phyloP scores from a whole-genome alignment of 2,329 filamentous ascomycete species.

The Didymella lethalis region DNA sequence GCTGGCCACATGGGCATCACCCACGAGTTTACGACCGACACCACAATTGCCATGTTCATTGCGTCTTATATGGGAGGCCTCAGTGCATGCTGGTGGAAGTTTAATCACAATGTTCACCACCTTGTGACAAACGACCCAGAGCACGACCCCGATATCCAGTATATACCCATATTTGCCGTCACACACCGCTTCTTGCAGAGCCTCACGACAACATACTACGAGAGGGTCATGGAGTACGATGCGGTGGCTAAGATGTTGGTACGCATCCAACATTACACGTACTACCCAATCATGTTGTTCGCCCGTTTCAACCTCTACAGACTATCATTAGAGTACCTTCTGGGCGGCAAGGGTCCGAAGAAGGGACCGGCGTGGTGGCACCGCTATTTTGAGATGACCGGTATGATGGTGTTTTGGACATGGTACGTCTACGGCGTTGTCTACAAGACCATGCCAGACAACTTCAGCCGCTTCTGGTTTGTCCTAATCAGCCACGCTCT shows the following conservation, averaged over 20 bases:
- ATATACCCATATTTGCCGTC: constrained; percentile 74
- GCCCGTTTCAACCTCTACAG: constrained; percentile 77
- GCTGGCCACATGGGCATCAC: constrained; percentile 98
- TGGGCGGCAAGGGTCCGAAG: constrained; percentile 62
- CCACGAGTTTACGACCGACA: constrained; percentile 84
- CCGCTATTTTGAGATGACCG: constrained; percentile 69
- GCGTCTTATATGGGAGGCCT: constrained; percentile 89
- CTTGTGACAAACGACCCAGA: constrained; percentile 95
- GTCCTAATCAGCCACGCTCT: constrained; percentile 70
- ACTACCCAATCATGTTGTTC: constrained; percentile 72
- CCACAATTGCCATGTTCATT: constrained; percentile 85
- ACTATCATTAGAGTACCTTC: constrained; percentile 71
- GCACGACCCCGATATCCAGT: constrained; percentile 92
- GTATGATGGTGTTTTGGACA: constrained; percentile 71
- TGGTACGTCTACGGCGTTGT: constrained; percentile 73
- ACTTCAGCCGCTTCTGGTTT: constrained; percentile 66
- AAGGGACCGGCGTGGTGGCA: constrained; percentile 73
- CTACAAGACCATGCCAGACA: constrained; percentile 66
- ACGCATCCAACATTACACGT: constrained; percentile 69
- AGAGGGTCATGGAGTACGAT: constrained; percentile 71
- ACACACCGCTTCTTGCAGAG: constrained; percentile 71
- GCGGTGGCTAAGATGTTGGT: constrained; percentile 66
- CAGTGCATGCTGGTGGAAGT: constrained; percentile 96
- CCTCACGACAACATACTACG: constrained; percentile 71
- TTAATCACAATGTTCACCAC: constrained; percentile 94